These are phyloP conservation scores for Micractinium sp. DNA, from an alignment of 139 green algal species.

Conservation along the genomic window DNA sequence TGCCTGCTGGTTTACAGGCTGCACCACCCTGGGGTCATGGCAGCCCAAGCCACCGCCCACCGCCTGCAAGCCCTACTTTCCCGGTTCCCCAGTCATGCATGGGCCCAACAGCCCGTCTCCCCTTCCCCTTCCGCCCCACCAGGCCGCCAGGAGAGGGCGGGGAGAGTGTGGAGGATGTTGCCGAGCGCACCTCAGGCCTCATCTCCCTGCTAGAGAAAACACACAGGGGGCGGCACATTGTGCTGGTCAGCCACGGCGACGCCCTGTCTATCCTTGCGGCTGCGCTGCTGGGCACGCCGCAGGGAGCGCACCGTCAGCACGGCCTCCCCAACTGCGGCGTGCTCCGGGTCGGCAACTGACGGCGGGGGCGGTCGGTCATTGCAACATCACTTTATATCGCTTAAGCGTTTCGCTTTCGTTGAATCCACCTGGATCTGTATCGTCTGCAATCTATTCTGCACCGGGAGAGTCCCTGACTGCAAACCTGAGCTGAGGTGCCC, in stretches of 20 bases:
- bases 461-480: too few species aligned
- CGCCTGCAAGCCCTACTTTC: not conserved
- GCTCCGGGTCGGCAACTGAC: not conserved
- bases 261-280: slow-evolving; percentile 66
- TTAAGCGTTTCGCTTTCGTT: too few species aligned
- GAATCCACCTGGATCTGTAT: too few species aligned
- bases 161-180: slow-evolving; percentile 65
- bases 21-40: too few species aligned
- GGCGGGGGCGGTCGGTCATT: too few species aligned
- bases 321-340: slow-evolving; percentile 64
- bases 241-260: slow-evolving; percentile 72
- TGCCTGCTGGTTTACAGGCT: too few species aligned
- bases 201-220: slow-evolving; percentile 47
- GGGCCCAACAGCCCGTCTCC: not conserved
- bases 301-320: slow-evolving; percentile 53
- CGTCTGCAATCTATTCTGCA: too few species aligned
- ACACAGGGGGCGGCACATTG: slow-evolving; percentile 45
- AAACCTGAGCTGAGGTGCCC: too few species aligned
- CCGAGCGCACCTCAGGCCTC: slow-evolving; percentile 39
- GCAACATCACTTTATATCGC: too few species aligned
- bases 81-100: not conserved
- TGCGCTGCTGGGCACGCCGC: slow-evolving; percentile 29
- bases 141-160: slow-evolving; percentile 46
- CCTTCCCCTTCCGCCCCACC: not conserved
- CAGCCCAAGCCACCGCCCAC: not conserved